Conservation (phyloP, 305 asterid species). For the Fraxinus greggii region DNA sequence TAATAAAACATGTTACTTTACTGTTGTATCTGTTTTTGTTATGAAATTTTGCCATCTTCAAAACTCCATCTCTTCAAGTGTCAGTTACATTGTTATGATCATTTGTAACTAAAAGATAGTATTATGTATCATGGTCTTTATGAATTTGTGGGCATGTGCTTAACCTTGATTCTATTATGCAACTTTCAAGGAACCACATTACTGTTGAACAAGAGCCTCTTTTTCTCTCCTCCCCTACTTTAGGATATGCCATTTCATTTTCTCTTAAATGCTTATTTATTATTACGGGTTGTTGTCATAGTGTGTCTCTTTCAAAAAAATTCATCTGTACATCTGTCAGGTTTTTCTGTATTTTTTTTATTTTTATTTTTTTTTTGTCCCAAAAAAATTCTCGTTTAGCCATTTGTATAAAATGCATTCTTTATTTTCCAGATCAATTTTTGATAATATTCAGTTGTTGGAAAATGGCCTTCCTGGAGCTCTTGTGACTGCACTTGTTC, state of each 20-base stretch:
- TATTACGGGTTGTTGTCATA: neutral
- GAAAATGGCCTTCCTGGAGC: constrained; percentile 91
- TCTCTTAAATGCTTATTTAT: constrained; percentile 4
- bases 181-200: neutral
- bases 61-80: neutral
- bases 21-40: constrained; percentile 5
- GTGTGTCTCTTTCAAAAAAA: neutral
- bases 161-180: constrained; percentile 2
- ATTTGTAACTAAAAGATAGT: neutral
- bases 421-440: constrained; percentile 57
- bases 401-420: constrained; percentile 8
- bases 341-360: neutral
- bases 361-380: neutral
- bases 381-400: constrained; percentile 12
- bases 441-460: constrained; percentile 69
- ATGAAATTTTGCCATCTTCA: neutral
- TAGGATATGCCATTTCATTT: neutral
- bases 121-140: neutral
- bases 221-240: neutral
- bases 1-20: neutral
- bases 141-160: constrained; percentile 1
- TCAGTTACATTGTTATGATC: neutral
- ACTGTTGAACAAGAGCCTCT: neutral
- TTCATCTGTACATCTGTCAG: neutral
- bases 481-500: constrained; percentile 74